A percentile compares a stretch with the other conserved stretches of the same genome.
Evolutionary conservation across 495 filamentous ascomycete species (phyloP).

Genomic region (Annulohypoxylon bovei): DNA sequence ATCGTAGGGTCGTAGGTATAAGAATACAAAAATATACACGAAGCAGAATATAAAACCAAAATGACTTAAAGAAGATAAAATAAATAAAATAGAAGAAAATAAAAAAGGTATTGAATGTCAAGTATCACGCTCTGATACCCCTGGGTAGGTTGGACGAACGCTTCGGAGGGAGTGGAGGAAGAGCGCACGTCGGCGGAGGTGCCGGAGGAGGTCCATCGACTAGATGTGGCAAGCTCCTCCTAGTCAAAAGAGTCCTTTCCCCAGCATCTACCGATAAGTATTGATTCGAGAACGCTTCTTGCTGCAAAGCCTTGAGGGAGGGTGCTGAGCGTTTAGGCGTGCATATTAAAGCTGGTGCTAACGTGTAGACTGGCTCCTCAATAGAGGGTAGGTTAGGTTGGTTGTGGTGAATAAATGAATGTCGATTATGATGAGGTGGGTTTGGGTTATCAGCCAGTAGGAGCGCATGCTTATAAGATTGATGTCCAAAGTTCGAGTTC

Average conservation of each 20-base stretch:
- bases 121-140: conserved; percentile 12
- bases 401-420: conserved; percentile 21
- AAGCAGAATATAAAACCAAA: conserved; percentile 6
- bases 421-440: conserved; percentile 18
- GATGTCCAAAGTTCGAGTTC: conserved; percentile 8
- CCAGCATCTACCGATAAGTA: conserved; percentile 44
- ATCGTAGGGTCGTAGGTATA: conserved; percentile 24
- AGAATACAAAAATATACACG: conserved; percentile 36
- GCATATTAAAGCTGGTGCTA: conserved; percentile 19
- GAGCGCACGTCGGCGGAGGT: conserved; percentile 70
- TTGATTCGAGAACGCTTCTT: conserved; percentile 42
- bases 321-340: conserved; percentile 42
- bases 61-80: not conserved
- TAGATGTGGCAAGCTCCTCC: conserved; percentile 69
- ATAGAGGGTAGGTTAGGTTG: conserved; percentile 27
- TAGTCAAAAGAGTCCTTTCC: conserved; percentile 47
- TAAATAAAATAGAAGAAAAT: conserved; percentile 1
- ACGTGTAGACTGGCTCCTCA: conserved; percentile 17
- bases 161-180: conserved; percentile 67
- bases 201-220: conserved; percentile 67
- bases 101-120: not conserved
- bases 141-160: conserved; percentile 13
- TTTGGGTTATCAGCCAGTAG: conserved; percentile 25
- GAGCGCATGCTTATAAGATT: conserved; percentile 20
- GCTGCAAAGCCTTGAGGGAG: conserved; percentile 42